Evolutionary conservation across 345 rosid species (phyloP).

Genomic region (Garcia nutans): DNA sequence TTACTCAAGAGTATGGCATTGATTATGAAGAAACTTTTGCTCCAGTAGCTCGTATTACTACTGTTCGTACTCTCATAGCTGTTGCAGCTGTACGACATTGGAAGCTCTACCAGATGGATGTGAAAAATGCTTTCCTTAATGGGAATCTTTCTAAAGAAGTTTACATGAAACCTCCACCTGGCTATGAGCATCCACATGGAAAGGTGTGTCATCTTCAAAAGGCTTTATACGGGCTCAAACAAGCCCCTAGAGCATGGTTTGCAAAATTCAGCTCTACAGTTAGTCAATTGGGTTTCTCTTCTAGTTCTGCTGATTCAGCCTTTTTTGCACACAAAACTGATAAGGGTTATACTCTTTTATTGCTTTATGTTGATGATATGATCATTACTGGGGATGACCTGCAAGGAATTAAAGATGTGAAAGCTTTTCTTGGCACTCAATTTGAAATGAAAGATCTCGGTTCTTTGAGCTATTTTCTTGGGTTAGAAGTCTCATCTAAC

Average conservation of each 20-base stretch:
- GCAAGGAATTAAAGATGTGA: not conserved
- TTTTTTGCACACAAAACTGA: not conserved
- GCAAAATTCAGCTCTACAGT: slow-evolving; percentile 2
- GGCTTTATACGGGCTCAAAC: not conserved
- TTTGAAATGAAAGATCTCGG: slow-evolving; percentile 2
- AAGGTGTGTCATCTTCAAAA: not conserved
- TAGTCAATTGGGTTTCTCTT: not conserved
- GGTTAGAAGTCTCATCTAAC: not conserved
- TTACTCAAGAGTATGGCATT: too few relatives aligned
- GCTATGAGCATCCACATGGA: too few relatives aligned
- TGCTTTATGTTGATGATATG: too few relatives aligned
- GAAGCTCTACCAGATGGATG: too few relatives aligned
- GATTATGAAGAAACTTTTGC: not conserved
- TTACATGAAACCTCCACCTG: too few relatives aligned
- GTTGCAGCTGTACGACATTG: too few relatives aligned
- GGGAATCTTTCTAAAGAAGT: too few relatives aligned
- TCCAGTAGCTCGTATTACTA: not conserved
- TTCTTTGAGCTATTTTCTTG: slow-evolving; percentile 1
- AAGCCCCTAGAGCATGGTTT: not conserved
- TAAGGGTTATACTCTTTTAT: not conserved
- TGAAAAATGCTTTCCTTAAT: too few relatives aligned
- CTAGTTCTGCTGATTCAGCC: not conserved
- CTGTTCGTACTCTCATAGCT: too few relatives aligned
- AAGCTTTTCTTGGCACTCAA: not conserved
- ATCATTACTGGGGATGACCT: too few relatives aligned